These are phyloP conservation scores for Camptophora hylomeconis DNA, from an alignment of 2,329 filamentous ascomycete species.

Conservation along the genomic window DNA sequence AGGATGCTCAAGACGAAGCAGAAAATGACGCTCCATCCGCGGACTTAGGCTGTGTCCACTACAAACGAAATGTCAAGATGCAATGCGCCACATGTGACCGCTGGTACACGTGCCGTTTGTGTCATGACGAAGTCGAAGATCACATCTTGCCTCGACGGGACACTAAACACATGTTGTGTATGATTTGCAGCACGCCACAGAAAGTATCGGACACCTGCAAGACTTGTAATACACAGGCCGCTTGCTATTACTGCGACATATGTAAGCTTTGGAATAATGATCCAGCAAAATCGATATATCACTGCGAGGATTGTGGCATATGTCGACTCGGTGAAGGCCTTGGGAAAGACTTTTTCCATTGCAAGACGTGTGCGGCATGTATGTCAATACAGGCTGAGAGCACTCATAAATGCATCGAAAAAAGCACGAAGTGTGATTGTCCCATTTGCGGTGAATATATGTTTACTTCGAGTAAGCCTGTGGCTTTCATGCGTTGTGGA, in stretches of 20 bases:
- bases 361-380: constrained; percentile 93
- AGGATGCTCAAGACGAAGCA: constrained; percentile 29
- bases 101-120: constrained; percentile 94
- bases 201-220: constrained; percentile 65
- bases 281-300: constrained; percentile 80
- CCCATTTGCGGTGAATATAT: constrained; percentile 95
- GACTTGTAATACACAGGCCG: constrained; percentile 62
- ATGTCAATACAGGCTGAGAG: constrained; percentile 76
- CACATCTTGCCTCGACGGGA: constrained; percentile 67
- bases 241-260: constrained; percentile 83
- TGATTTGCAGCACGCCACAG: constrained; percentile 82
- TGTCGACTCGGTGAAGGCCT: constrained; percentile 82
- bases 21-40: constrained; percentile 38
- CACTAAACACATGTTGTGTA: constrained; percentile 93
- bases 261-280: constrained; percentile 98
- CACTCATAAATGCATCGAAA: constrained; percentile 86
- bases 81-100: constrained; percentile 80
- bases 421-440: constrained; percentile 88
- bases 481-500: constrained; percentile 90
- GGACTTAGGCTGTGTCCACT: constrained; percentile 74
- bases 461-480: constrained; percentile 76
- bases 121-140: constrained; percentile 73
- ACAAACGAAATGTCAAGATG: constrained; percentile 88
- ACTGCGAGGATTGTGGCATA: constrained; percentile 91
- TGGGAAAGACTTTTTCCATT: constrained; percentile 95